Evolutionary conservation across 1,139 yeast species (phyloP).

Genomic region (Debaryomycetaceae sp.): DNA sequence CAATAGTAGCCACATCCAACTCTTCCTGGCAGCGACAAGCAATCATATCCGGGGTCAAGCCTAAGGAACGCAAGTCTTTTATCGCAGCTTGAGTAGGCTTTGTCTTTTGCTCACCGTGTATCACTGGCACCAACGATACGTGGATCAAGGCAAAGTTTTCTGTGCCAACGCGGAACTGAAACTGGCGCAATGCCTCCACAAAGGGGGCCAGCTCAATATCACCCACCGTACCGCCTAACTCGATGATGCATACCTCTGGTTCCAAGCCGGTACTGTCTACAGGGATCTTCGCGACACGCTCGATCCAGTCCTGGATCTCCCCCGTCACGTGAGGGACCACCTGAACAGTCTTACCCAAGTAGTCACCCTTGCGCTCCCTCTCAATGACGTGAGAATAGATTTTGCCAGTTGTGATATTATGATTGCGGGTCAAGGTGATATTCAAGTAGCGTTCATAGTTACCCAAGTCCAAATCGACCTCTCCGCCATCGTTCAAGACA

Average conservation of each 20-base stretch:
- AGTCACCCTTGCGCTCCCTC: constrained; percentile 93
- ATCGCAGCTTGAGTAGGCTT: constrained; percentile 99
- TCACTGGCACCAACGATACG: constrained; percentile 93
- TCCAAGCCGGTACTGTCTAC: constrained; percentile 86
- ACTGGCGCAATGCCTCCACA: constrained; percentile 97
- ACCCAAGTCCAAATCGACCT: constrained; percentile 95
- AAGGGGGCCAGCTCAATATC: constrained; percentile 98
- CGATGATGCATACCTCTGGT: constrained; percentile 91
- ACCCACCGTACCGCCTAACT: constrained; percentile 98
- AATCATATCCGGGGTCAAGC: constrained; percentile 91
- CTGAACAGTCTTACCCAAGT: constrained; percentile 97
- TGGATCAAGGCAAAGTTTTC: constrained; percentile 94
- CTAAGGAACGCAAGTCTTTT: constrained; percentile 89
- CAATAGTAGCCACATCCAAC: constrained; percentile 74
- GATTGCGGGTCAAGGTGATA: constrained; percentile 85
- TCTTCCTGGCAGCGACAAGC: constrained; percentile 93
- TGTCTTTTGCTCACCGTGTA: constrained; percentile 97
- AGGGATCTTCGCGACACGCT: constrained; percentile 80
- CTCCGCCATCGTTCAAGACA: constrained; percentile 97
- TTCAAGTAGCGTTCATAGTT: constrained; percentile 94
- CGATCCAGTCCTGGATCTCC: constrained; percentile 98
- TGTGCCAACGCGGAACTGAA: constrained; percentile 91
- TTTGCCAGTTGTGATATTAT: constrained; percentile 96
- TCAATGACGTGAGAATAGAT: constrained; percentile 90
- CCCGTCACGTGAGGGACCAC: constrained; percentile 97